Evolutionary conservation across 169 alveolate species (phyloP), one percentile per base, ranked within the genome.

Genomic region (Plasmodium adleri): DNA sequence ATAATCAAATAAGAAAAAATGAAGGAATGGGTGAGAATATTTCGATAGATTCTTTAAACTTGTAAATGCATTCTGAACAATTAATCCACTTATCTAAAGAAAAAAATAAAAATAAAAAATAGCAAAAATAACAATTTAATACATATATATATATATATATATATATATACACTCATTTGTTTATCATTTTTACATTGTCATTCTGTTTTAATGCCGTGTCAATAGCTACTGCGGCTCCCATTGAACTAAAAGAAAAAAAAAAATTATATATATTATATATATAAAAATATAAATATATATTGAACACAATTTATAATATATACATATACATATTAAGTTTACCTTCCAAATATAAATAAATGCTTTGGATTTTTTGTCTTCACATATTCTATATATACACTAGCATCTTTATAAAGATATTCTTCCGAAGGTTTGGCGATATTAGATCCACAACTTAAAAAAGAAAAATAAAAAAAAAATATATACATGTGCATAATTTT

Each of bases 151-250:
- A 17, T 60, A 60, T 60, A 60, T 60, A 60, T 59, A 59, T 59
- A 59, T 59, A 17, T 59, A 59, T 59, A 17, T 15, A 59, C 7
- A 4, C 45, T 32, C 6, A 50, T 70, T 7, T 8, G 45, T 76
- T 76, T 32, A 32, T 32, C 6, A 32, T 32, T 32, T 32, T 32
- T 76, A 76, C 88, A 22, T 63, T 6, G 3, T 83, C 32, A 3
- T n/a, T 56, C 47, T 83, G 54, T 60, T 22, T 83, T 3, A n/a
- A 13, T 13, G 85, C 85, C 4, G 72, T 54, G 54, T 83, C 91
- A 54, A 83, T 71, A 8, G 91, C 91, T 3, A 83, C 76, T 10
- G 91, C 91, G 1, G 74, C 26, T 13, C 91, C 91, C 91, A 83
- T 83, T 20, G 91, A 83, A 6, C 88, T 76, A 58, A 7, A 20